Conservation (phyloP, 805 yeast species). For the Starmera amethionina region DNA sequence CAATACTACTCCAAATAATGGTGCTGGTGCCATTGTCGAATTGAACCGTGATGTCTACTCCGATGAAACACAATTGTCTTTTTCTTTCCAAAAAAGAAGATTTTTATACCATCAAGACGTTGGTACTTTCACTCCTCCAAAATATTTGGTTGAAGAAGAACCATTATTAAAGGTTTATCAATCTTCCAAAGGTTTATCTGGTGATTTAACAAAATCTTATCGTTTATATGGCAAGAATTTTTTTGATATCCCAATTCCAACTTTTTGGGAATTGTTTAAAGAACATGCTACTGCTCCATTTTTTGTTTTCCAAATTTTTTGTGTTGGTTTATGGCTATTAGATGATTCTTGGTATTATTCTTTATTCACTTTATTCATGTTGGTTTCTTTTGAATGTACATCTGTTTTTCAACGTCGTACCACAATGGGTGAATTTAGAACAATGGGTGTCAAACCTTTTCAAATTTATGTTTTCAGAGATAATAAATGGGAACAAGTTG, state of each 20-base stretch:
- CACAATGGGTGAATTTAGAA: slow-evolving; percentile 90
- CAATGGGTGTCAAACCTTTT: slow-evolving; percentile 95
- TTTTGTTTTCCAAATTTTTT: slow-evolving; percentile 92
- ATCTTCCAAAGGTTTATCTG: slow-evolving; percentile 40
- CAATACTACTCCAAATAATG: slow-evolving; percentile 77
- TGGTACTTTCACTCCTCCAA: slow-evolving; percentile 68
- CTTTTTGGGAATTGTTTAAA: slow-evolving; percentile 81
- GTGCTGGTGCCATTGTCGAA: slow-evolving; percentile 69
- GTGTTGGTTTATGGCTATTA: slow-evolving; percentile 91
- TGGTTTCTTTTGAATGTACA: slow-evolving; percentile 86
- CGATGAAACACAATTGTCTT: slow-evolving; percentile 56
- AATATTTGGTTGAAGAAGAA: slow-evolving; percentile 47
- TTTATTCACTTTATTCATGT: slow-evolving; percentile 82
- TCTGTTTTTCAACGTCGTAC: slow-evolving; percentile 93
- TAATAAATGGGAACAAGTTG: slow-evolving; percentile 55
- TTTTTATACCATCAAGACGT: slow-evolving; percentile 55
- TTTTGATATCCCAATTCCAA: slow-evolving; percentile 93
- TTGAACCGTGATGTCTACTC: slow-evolving; percentile 46
- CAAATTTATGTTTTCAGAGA: slow-evolving; percentile 64
- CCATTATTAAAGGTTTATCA: slow-evolving; percentile 54
- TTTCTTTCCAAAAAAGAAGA: slow-evolving; percentile 86
- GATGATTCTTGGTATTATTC: slow-evolving; percentile 97
- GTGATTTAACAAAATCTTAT: slow-evolving; percentile 36
- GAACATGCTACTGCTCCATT: slow-evolving; percentile 99
- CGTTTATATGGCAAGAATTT: slow-evolving; percentile 75